A percentile compares a stretch with the other conserved stretches of the same genome.
These are phyloP conservation scores for Artemisia tridentata DNA, from an alignment of 129 eudicot species.

Conservation along the genomic window DNA sequence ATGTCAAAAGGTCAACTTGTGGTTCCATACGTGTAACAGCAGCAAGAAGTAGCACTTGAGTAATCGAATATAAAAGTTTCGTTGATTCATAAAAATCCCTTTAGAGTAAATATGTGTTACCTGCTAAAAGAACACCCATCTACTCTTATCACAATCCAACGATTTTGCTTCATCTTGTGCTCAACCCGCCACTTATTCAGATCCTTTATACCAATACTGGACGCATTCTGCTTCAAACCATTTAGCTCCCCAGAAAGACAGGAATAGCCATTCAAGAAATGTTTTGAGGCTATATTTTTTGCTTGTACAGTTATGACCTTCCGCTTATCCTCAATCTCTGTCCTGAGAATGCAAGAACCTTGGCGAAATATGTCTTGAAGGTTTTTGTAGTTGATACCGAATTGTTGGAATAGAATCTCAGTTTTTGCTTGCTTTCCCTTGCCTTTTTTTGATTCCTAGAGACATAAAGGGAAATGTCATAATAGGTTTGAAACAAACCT, in stretches of 20 bases:
- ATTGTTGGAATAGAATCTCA: constrained; percentile 49
- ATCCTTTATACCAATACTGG: constrained; percentile 55
- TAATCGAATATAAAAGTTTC: too few relatives aligned
- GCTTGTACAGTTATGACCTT: constrained; percentile 42
- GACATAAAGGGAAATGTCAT: background rate
- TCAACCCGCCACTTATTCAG: constrained; percentile 59
- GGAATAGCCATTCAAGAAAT: constrained; percentile 67
- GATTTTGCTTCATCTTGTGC: constrained; percentile 51
- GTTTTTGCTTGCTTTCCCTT: constrained; percentile 59
- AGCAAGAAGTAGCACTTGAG: too few relatives aligned
- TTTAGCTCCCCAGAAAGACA: constrained; percentile 59
- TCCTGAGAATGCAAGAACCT: constrained; percentile 79
- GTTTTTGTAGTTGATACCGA: constrained; percentile 59
- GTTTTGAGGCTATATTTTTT: constrained; percentile 59
- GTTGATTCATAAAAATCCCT: too few relatives aligned
- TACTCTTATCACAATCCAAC: constrained; percentile 81
- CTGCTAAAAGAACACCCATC: constrained; percentile 95
- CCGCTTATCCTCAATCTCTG: constrained; percentile 33
- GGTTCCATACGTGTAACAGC: too few relatives aligned
- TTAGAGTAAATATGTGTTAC: constrained; percentile 28
- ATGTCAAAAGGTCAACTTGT: too few relatives aligned
- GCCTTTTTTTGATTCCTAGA: too few relatives aligned
- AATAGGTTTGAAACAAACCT: background rate
- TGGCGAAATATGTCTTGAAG: constrained; percentile 67
- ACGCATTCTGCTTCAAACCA: constrained; percentile 43